Base-by-base conservation (phyloP, 176 grass and related monocot genomes). In the Melocanna baccifera region DNA sequence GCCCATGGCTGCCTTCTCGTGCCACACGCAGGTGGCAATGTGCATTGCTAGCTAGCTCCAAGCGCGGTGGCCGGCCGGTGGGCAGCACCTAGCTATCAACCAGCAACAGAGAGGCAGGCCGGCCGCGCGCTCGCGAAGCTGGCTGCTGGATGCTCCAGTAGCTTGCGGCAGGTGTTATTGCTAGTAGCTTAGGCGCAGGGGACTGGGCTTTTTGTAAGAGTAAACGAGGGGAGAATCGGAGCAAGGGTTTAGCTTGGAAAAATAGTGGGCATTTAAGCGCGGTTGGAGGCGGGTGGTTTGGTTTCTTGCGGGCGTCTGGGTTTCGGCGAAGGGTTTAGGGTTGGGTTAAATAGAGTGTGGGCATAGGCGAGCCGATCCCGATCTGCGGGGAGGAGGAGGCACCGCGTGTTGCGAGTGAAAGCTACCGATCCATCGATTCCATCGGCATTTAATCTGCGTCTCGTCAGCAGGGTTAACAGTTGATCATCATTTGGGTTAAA, bases 21-120 rank as follows among this genome's bases (percentile, higher is more conserved):
- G 74, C 87, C 89, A 75, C 74, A 87, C 81, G 66, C 77, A 83
- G 81, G 63, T 83, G 30, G 90, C 83, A 89, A 86, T 45, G 83
- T 86, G 90, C 78, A 83, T 86, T 85, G 86, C 89, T 61, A 28
- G 47, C 66, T 34, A n/a, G 20, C 36, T 6, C 4, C 4, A 16
- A 18, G 4, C 52, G 7, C 41, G 39, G 19, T 46, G 4, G 22
- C 59, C 70, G 71, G 37, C 62, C 77, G 46, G 19, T 53, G 62
- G 39, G 55, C 1, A 26, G 28, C 22, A 22, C 23, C 45, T 26
- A 61, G 57, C 58, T 13, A 61, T 23, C 58, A 61, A 19, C 14
- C 32, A 30, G 22, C 53, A 7, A 29, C 78, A 47, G 71, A 39
- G 22, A 36, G 34, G 34, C 34, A 36, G 34, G 51, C 26, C 41